phyloP scores from a whole-genome alignment of 331 rosid species.

The Pyrus hybrid region DNA sequence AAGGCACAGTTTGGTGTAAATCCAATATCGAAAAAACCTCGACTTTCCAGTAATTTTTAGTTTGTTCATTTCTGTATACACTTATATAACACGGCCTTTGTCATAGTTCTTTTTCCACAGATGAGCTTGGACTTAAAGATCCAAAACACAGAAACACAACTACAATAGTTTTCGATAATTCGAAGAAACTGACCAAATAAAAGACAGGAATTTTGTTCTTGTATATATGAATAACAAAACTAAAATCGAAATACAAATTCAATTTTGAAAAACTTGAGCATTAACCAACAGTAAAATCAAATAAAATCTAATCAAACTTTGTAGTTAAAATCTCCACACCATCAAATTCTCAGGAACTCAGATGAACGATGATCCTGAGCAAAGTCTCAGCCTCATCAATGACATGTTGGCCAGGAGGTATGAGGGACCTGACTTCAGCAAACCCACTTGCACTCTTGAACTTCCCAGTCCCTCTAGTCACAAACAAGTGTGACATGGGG shows the following conservation, averaged over 20 bases:
- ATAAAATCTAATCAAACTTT: not conserved
- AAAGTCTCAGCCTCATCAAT: conserved; percentile 73
- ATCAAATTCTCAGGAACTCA: conserved; percentile 31
- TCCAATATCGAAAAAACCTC: not conserved
- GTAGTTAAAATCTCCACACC: not conserved
- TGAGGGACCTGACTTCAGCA: conserved; percentile 63
- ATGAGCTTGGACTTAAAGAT: not conserved
- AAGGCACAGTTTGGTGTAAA: not conserved
- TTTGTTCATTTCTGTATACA: not conserved
- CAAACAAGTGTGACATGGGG: conserved; percentile 55
- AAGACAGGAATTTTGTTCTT: no score
- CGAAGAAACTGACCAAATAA: no score
- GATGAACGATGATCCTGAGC: conserved; percentile 54
- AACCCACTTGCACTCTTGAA: conserved; percentile 64
- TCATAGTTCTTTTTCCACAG: not conserved
- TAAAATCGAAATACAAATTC: not conserved
- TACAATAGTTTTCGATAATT: no score
- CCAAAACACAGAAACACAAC: no score
- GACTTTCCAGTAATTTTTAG: not conserved
- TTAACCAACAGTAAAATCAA: not conserved
- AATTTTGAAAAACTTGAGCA: not conserved
- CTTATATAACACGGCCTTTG: no score
- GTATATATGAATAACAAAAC: not conserved
- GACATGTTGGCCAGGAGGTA: conserved; percentile 67
- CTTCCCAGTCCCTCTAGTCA: conserved; percentile 76